Base-by-base conservation (phyloP, 2,329 filamentous ascomycete species). In the Fusarium caatingaense region DNA sequence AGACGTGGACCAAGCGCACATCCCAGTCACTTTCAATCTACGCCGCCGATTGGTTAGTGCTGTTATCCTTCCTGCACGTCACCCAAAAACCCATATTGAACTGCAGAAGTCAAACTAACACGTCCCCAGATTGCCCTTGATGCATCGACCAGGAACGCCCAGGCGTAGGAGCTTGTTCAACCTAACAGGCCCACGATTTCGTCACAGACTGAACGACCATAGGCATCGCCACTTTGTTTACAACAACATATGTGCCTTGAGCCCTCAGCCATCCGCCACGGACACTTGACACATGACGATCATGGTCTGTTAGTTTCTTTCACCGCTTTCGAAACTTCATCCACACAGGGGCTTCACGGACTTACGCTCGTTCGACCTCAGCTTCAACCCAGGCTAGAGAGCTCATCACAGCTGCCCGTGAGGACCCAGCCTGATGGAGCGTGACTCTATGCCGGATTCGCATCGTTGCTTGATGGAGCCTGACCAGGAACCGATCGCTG, bases 1-100 rank as follows among this genome's bases (percentile, higher is more conserved):
- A 71, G 67, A 53, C 56, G 27, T 74, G 72, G 72, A 70, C 72
- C 72, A 65, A 74, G 72, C 72, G 69, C 42, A 50, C 51, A 66
- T 61, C 60, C 71, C 65, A 51, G 56, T 72, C 56, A 37, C 21
- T 40, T 47, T 45, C 32, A 20, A 46, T 56, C 41, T 67, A 23
- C 46, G 30, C 21, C 67, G 47, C 64, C 65, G 72, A 74, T 74
- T 74, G 72, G 72, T 41, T 62, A 56, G 53, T 59, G 54, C 61
- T 66, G 54, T 55, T 46, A 27, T 60, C 37, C 47, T 57, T 64
- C 56, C 72, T 74, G 72, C 72, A 74, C 72, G 68, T 71, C 68
- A 71, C 68, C 60, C 64, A 66, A 66, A 56, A 63, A 60, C 44
- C 67, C 60, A 60, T 69, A 53, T 40, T 58, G 56, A 50, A 69